A percentile compares a stretch with the other conserved stretches of the same genome.
Conservation (phyloP, 345 rosid species). For the Barbarea vulgaris region DNA sequence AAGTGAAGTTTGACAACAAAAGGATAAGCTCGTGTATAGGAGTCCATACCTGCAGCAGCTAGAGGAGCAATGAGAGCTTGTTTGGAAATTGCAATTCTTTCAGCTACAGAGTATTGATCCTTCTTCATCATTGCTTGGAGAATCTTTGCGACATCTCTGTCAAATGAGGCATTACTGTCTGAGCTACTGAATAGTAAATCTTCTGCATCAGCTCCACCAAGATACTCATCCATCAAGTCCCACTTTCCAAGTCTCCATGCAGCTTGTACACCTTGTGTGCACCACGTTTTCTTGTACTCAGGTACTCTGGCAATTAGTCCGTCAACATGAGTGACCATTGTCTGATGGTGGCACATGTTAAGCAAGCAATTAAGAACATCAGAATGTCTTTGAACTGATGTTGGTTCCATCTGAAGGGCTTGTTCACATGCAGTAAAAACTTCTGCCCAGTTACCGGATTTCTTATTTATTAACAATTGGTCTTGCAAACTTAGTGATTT, state of each 20-base stretch:
- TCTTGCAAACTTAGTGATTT: constrained; percentile 84
- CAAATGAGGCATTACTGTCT: constrained; percentile 95
- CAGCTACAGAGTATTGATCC: constrained; percentile 74
- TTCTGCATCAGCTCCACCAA: constrained; percentile 78
- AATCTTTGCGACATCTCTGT: constrained; percentile 94
- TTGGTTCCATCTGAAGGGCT: constrained; percentile 95
- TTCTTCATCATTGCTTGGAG: constrained; percentile 92
- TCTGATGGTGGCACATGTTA: constrained; percentile 98
- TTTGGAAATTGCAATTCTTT: constrained; percentile 81
- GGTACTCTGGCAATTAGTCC: constrained; percentile 92
- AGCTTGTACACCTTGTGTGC: constrained; percentile 99
- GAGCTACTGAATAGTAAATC: constrained; percentile 86
- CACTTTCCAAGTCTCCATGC: constrained; percentile 99
- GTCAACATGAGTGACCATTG: constrained; percentile 95
- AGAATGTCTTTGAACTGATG: constrained; percentile 87
- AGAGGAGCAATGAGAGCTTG: constrained; percentile 96
- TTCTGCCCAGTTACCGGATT: constrained; percentile 96
- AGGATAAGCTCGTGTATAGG: constrained; percentile 90
- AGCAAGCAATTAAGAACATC: constrained; percentile 91
- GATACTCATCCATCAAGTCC: constrained; percentile 98
- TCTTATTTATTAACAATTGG: constrained; percentile 80
- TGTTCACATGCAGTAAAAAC: constrained; percentile 93
- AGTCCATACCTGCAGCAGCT: constrained; percentile 99
- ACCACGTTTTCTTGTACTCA: constrained; percentile 92
- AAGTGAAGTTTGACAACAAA: constrained; percentile 90